phyloP scores from a whole-genome alignment of 139 green algal species.

The Chlamydomonas eustigma region DNA sequence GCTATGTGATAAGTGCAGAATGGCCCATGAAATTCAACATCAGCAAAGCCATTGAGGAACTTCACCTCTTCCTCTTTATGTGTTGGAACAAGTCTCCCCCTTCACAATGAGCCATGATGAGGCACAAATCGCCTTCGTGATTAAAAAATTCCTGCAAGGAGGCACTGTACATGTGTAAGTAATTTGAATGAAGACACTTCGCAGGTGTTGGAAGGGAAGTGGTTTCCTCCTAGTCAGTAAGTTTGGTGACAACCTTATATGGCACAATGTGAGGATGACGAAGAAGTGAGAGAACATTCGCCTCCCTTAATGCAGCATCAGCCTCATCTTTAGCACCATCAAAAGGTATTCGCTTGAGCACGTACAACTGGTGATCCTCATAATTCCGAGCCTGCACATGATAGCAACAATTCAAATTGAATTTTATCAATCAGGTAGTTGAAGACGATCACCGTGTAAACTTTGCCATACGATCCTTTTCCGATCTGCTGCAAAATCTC shows the following conservation, averaged over 20 bases:
- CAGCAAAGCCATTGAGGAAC: no score
- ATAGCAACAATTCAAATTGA: background rate
- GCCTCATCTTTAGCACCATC: constrained; percentile 8
- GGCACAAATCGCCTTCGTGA: constrained; percentile 42
- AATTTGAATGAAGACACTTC: no score
- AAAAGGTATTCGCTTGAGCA: constrained; percentile 8
- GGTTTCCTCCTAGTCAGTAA: background rate
- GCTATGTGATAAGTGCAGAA: no score
- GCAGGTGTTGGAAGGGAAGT: no score
- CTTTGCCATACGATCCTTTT: constrained; percentile 49
- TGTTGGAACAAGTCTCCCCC: constrained; percentile 33
- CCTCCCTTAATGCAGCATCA: constrained; percentile 28
- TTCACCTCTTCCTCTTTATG: constrained; percentile 20
- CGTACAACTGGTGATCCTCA: constrained; percentile 3
- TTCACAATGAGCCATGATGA: constrained; percentile 44
- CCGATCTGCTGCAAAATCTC: constrained; percentile 28
- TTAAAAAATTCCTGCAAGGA: constrained; percentile 40
- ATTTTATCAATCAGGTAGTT: background rate
- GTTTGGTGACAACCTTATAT: constrained; percentile 17
- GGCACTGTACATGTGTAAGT: no score
- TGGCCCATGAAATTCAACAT: no score
- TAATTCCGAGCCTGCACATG: constrained; percentile 1
- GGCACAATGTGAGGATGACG: constrained; percentile 34
- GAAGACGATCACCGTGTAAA: constrained; percentile 33
- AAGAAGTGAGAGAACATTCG: constrained; percentile 24